Conservation (phyloP, 257 asterid genomes). For the Nicotiana tomentosiformis region DNA sequence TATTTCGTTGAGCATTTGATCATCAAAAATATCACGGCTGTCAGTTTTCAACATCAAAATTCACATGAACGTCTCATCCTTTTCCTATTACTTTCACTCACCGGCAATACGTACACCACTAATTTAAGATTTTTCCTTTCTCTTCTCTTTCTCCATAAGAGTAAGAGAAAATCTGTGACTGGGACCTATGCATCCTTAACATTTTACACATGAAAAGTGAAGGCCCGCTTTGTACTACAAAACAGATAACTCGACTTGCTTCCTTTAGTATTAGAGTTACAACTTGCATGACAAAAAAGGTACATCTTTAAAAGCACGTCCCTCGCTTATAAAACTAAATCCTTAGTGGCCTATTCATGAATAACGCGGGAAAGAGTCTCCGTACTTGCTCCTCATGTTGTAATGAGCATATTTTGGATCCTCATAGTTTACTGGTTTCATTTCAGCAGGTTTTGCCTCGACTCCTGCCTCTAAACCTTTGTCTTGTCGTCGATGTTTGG, state of each 20-base stretch:
- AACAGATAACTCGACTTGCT: not conserved
- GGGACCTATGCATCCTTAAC: not conserved
- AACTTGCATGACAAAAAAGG: not conserved
- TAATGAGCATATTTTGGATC: constrained; percentile 51
- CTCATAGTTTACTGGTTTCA: constrained; percentile 45
- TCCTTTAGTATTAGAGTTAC: not conserved
- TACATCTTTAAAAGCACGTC: not conserved
- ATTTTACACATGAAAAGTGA: not conserved
- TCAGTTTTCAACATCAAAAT: not conserved
- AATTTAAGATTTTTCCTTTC: not conserved
- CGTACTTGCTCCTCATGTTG: constrained; percentile 61
- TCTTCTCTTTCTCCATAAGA: not conserved
- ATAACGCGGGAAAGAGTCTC: constrained; percentile 25
- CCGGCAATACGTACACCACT: not conserved
- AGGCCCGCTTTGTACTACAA: not conserved
- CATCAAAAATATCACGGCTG: constrained; percentile 3
- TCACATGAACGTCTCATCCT: constrained; percentile 9
- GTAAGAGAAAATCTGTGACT: not conserved
- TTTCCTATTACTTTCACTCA: constrained; percentile 6
- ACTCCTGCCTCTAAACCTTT: constrained; percentile 43
- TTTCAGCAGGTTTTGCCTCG: constrained; percentile 57
- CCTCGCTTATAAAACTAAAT: not conserved
- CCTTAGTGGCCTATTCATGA: not conserved
- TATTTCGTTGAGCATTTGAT: not conserved
- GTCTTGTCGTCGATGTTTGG: constrained; percentile 71